phyloP scores from a whole-genome alignment of 495 filamentous ascomycete genomes.

The Aspergillus leporis region DNA sequence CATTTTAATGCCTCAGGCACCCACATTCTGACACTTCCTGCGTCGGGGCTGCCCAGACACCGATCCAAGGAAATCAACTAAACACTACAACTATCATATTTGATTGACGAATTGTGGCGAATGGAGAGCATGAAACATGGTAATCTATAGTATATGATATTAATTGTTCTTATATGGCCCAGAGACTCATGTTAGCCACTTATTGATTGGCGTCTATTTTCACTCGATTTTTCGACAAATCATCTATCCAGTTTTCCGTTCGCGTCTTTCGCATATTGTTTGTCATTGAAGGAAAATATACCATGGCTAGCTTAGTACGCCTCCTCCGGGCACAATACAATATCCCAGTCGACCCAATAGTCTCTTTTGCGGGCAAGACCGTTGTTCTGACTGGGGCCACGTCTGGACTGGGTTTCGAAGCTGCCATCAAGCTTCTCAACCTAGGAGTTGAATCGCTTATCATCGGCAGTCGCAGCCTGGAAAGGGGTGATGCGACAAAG shows the following conservation, averaged over 20 bases:
- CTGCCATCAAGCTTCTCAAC: constrained; percentile 47
- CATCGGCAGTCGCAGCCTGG: constrained; percentile 41
- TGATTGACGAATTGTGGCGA: background rate
- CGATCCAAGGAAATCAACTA: background rate
- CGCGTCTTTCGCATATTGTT: background rate
- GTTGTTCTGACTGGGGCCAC: constrained; percentile 60
- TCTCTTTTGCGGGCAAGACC: constrained; percentile 48
- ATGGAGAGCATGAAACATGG: background rate
- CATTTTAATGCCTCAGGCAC: background rate
- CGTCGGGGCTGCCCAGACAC: background rate
- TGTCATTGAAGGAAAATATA: constrained; percentile 5
- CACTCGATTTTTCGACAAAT: background rate
- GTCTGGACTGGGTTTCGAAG: constrained; percentile 50
- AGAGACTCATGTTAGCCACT: background rate
- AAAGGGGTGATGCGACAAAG: constrained; percentile 49
- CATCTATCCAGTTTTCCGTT: background rate
- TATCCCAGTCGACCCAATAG: constrained; percentile 36
- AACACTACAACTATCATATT: background rate
- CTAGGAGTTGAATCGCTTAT: constrained; percentile 43
- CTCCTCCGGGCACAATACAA: constrained; percentile 40
- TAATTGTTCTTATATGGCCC: background rate
- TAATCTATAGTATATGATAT: background rate
- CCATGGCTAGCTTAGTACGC: constrained; percentile 40
- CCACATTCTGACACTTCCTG: background rate
- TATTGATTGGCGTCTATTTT: background rate